Evolutionary conservation across 2,329 filamentous ascomycete genomes (phyloP).

Genomic region (Periconia macrospinosa): DNA sequence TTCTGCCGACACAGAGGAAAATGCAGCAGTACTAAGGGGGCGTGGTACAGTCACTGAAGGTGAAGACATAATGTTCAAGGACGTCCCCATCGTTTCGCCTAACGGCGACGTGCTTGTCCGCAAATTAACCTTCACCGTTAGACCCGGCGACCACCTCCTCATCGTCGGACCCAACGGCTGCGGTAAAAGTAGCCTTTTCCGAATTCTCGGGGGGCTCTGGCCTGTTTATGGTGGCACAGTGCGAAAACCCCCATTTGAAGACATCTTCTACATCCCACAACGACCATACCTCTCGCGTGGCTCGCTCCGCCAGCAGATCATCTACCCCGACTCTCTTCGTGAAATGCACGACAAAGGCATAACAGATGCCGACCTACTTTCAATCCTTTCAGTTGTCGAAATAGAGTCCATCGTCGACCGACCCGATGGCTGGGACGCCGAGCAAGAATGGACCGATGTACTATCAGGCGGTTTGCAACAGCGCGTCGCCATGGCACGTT

Average conservation of each 20-base stretch:
- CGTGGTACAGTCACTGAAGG: constrained; percentile 83
- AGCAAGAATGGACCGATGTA: constrained; percentile 95
- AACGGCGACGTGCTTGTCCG: constrained; percentile 92
- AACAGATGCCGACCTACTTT: constrained; percentile 77
- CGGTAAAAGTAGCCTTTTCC: constrained; percentile 93
- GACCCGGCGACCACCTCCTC: constrained; percentile 84
- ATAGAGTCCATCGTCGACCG: constrained; percentile 81
- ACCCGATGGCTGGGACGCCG: constrained; percentile 84
- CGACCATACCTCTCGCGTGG: constrained; percentile 90
- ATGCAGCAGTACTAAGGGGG: constrained; percentile 79
- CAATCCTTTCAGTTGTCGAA: constrained; percentile 76
- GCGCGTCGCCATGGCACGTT: constrained; percentile 90
- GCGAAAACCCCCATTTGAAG: constrained; percentile 83
- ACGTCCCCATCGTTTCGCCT: constrained; percentile 94
- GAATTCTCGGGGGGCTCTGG: constrained; percentile 95
- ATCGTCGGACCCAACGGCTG: constrained; percentile 97
- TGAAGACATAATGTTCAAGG: constrained; percentile 77
- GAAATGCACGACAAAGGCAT: constrained; percentile 85
- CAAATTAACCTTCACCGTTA: constrained; percentile 83
- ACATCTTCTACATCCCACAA: constrained; percentile 98
- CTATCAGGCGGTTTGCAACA: constrained; percentile 92
- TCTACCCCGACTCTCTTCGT: constrained; percentile 86
- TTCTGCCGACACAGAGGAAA: constrained; percentile 77
- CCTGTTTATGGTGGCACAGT: constrained; percentile 95
- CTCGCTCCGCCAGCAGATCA: constrained; percentile 92